Percentiles rank a stretch among this genome's conserved stretches.
Evolutionary conservation across 2,329 filamentous ascomycete genomes (phyloP).

Genomic region (Claviceps quebecensis): DNA sequence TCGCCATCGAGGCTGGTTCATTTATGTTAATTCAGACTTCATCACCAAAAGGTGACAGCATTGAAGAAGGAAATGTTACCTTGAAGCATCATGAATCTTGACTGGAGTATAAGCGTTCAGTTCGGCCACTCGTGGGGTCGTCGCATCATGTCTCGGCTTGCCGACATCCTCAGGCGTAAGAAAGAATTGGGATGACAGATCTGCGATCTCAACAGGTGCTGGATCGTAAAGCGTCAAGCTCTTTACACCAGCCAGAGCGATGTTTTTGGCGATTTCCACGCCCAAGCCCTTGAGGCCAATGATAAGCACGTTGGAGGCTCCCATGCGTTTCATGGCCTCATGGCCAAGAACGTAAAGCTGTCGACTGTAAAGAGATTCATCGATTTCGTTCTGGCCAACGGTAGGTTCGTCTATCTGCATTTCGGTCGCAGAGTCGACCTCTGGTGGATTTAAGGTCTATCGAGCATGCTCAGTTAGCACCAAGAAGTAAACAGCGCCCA

Average conservation of each 20-base stretch:
- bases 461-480: conserved; percentile 14
- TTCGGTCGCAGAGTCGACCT: conserved; percentile 48
- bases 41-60: conserved; percentile 5
- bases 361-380: conserved; percentile 60
- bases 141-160: conserved; percentile 77
- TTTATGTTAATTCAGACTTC: background rate
- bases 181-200: conserved; percentile 97
- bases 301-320: conserved; percentile 84
- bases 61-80: conserved; percentile 22
- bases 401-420: conserved; percentile 53
- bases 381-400: conserved; percentile 45
- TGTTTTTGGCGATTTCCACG: conserved; percentile 97
- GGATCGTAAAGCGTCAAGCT: conserved; percentile 90
- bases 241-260: conserved; percentile 95
- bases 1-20: conserved; percentile 54
- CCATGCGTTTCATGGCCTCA: conserved; percentile 97
- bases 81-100: conserved; percentile 50
- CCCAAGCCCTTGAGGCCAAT: conserved; percentile 86
- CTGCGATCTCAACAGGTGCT: conserved; percentile 65
- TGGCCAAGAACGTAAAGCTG: conserved; percentile 60
- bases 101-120: conserved; percentile 95
- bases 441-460: conserved; percentile 36
- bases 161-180: conserved; percentile 77
- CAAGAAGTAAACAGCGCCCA: background rate
- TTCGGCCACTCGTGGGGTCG: conserved; percentile 79